A percentile compares a stretch with the other conserved stretches of the same genome.
phyloP scores from a whole-genome alignment of 2,329 filamentous ascomycete genomes.

The Calonectria pteridis region DNA sequence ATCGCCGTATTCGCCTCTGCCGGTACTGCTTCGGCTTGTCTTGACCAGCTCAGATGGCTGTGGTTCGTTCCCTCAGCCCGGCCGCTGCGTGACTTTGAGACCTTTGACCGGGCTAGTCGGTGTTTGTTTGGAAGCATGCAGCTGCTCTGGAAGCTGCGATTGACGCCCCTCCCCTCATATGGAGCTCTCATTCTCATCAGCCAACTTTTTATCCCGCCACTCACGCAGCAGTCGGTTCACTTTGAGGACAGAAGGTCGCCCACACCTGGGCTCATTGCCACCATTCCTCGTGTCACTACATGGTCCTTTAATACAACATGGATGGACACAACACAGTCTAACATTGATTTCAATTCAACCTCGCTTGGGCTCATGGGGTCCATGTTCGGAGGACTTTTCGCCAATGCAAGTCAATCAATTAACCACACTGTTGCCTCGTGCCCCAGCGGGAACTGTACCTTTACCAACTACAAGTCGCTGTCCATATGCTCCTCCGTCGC shows the following conservation, averaged over 20 bases:
- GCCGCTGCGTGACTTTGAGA: not conserved
- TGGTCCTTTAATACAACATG: not conserved
- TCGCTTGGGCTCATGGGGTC: not conserved
- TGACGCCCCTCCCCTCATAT: not conserved
- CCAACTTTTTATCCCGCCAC: not conserved
- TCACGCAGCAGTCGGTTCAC: not conserved
- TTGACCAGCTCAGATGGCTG: not conserved
- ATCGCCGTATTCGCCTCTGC: not conserved
- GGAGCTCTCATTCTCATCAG: not conserved
- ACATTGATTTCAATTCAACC: not conserved
- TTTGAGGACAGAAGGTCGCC: not conserved
- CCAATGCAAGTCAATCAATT: not conserved
- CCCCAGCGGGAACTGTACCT: not conserved
- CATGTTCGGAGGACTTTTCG: not conserved
- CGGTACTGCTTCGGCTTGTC: not conserved
- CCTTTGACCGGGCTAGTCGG: not conserved
- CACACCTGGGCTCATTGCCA: not conserved
- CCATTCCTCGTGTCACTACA: not conserved
- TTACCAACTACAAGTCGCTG: not conserved
- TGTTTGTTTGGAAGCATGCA: not conserved
- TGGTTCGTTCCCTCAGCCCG: not conserved
- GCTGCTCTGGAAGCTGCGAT: not conserved
- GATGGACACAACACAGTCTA: not conserved
- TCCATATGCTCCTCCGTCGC: not conserved
- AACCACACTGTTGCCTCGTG: not conserved